phyloP scores from a whole-genome alignment of 1,284 basidiomycete species.

The Paramarasmius palmivorus region DNA sequence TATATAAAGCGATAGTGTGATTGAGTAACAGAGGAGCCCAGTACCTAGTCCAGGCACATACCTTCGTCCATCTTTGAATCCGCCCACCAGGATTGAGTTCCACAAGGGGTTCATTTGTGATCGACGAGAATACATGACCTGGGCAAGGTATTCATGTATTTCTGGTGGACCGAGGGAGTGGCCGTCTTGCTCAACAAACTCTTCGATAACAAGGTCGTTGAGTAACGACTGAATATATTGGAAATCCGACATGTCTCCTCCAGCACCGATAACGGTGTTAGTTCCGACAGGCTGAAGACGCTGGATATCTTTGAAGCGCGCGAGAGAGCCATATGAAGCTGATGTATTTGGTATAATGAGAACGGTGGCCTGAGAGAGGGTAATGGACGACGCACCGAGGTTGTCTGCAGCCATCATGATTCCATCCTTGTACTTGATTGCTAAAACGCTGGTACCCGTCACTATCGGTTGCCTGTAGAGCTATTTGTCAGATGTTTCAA shows the following conservation, averaged over 20 bases:
- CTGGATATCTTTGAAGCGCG: constrained; percentile 94
- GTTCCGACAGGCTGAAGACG: constrained; percentile 85
- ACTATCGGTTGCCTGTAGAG: constrained; percentile 87
- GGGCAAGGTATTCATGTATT: constrained; percentile 91
- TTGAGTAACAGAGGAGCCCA: neutral
- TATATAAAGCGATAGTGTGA: constrained; percentile 27
- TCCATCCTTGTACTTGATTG: constrained; percentile 93
- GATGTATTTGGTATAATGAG: neutral
- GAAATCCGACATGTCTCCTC: constrained; percentile 98
- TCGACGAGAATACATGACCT: constrained; percentile 89
- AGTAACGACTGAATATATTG: constrained; percentile 88
- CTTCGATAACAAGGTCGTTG: constrained; percentile 74
- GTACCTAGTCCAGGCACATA: constrained; percentile 30
- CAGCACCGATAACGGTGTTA: constrained; percentile 87
- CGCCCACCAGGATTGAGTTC: constrained; percentile 96
- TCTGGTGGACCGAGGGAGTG: constrained; percentile 87
- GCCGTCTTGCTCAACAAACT: constrained; percentile 81
- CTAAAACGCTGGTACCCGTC: constrained; percentile 95
- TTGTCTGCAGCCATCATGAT: constrained; percentile 99
- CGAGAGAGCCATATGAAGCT: constrained; percentile 98
- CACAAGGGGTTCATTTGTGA: constrained; percentile 93
- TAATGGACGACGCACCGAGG: constrained; percentile 61
- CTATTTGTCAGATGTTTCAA: neutral
- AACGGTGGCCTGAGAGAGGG: neutral
- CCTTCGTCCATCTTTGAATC: constrained; percentile 81